Percentiles rank a stretch among this genome's conserved stretches.
Evolutionary conservation across 2,329 filamentous ascomycete genomes (phyloP).

Genomic region (Ploettnerulaceae sp.): DNA sequence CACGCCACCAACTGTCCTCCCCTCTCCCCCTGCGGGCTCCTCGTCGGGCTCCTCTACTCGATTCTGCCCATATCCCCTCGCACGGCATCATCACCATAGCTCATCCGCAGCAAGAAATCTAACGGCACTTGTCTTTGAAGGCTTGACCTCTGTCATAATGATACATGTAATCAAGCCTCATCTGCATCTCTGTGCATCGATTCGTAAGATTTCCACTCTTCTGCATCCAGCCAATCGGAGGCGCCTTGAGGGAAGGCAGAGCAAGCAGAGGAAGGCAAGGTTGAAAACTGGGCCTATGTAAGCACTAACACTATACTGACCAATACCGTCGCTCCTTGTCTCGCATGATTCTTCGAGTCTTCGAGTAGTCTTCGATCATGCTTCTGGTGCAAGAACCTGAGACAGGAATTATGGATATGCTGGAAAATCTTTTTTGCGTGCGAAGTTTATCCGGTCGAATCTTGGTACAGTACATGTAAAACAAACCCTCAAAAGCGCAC

Average conservation of each 20-base stretch:
- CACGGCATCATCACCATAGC: neutral
- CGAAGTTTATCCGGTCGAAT: neutral
- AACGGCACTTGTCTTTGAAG: neutral
- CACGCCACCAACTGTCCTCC: neutral
- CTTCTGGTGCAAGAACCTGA: conserved; percentile 11
- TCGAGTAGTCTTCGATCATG: conserved; percentile 17
- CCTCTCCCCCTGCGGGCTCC: too few species aligned
- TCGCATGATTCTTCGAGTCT: conserved; percentile 18
- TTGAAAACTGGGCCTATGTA: neutral
- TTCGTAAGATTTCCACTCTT: neutral
- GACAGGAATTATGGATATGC: conserved; percentile 2
- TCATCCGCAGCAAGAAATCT: neutral
- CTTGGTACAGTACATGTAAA: neutral
- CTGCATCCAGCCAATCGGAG: conserved; percentile 2
- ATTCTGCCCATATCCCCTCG: neutral
- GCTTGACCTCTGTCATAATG: neutral
- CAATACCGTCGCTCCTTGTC: neutral
- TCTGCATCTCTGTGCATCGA: neutral
- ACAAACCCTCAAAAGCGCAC: neutral
- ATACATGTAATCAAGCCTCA: neutral
- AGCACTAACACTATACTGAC: neutral
- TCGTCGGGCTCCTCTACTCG: too few species aligned
- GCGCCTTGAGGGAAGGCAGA: too few species aligned
- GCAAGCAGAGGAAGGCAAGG: too few species aligned
- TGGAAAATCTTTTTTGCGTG: conserved; percentile 7